phyloP scores from a whole-genome alignment of 208 protist species.

The Entamoeba dispar region DNA sequence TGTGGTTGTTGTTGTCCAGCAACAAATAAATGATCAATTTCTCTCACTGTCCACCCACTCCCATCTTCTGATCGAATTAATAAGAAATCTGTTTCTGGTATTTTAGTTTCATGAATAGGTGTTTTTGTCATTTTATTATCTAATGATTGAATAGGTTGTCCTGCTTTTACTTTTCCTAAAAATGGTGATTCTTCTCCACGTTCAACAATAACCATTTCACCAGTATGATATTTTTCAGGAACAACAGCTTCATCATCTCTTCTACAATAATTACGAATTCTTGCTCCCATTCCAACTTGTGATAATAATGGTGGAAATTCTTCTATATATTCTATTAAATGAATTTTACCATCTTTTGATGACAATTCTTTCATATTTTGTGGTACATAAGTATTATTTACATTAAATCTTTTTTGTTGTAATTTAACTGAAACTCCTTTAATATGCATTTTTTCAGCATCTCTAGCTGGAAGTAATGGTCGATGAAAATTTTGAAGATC shows the following conservation, averaged over 20 bases:
- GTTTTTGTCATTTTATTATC: conserved; percentile 1
- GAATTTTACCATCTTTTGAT: neutral
- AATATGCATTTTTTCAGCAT: neutral
- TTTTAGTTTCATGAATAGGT: neutral
- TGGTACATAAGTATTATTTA: neutral
- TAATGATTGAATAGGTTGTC: neutral
- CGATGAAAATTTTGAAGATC: neutral
- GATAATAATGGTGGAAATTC: neutral
- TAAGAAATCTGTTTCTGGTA: neutral
- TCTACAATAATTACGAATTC: neutral
- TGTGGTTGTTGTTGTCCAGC: neutral
- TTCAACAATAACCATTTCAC: neutral
- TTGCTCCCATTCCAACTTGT: neutral
- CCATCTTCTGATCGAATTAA: neutral
- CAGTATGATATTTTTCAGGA: neutral
- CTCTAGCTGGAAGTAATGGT: neutral
- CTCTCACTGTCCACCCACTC: neutral
- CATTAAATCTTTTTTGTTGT: neutral
- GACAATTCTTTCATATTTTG: neutral
- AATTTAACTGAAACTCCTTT: neutral
- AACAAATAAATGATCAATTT: neutral
- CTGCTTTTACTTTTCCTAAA: neutral
- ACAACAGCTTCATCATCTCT: neutral
- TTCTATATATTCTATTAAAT: neutral
- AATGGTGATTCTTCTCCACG: neutral